Conservation (phyloP, 202 grass and related monocot species). For the Setaria viridis region DNA sequence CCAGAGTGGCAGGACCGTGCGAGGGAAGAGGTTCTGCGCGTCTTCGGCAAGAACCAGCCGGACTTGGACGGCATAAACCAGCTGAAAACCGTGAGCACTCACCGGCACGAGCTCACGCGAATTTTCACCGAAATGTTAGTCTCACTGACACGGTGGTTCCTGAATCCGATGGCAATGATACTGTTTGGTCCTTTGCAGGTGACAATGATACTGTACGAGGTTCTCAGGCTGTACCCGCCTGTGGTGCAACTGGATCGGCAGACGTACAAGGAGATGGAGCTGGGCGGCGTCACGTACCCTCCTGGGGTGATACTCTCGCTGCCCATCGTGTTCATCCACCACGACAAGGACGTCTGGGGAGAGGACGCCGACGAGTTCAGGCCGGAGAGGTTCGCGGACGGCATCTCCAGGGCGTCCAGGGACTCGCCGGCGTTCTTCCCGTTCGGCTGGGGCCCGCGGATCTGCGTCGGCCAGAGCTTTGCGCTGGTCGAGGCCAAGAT, state of each 20-base stretch:
- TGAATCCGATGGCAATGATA: no score
- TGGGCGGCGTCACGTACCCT: conserved; percentile 55
- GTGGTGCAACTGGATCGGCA: background rate
- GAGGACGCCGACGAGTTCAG: conserved; percentile 62
- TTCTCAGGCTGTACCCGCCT: conserved; percentile 61
- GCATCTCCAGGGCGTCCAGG: conserved; percentile 61
- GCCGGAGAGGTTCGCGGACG: conserved; percentile 59
- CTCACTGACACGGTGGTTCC: background rate
- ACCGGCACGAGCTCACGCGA: no score
- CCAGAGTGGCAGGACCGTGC: conserved; percentile 60
- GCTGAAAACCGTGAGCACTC: conserved; percentile 51
- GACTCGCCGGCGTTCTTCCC: conserved; percentile 62
- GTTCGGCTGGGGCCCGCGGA: conserved; percentile 58
- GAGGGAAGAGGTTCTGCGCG: conserved; percentile 56
- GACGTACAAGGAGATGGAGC: conserved; percentile 47
- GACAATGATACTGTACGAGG: conserved; percentile 59
- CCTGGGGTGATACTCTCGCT: conserved; percentile 35
- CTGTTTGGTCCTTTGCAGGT: conserved; percentile 39
- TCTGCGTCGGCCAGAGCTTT: conserved; percentile 69
- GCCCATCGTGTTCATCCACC: conserved; percentile 54
- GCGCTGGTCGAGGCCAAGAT: conserved; percentile 64
- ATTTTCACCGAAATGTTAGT: background rate
- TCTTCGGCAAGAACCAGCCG: conserved; percentile 47
- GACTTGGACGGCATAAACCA: conserved; percentile 55
- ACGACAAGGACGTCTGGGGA: conserved; percentile 63